phyloP scores from a whole-genome alignment of 331 rosid species.

The Rhamnella rubrinervis region DNA sequence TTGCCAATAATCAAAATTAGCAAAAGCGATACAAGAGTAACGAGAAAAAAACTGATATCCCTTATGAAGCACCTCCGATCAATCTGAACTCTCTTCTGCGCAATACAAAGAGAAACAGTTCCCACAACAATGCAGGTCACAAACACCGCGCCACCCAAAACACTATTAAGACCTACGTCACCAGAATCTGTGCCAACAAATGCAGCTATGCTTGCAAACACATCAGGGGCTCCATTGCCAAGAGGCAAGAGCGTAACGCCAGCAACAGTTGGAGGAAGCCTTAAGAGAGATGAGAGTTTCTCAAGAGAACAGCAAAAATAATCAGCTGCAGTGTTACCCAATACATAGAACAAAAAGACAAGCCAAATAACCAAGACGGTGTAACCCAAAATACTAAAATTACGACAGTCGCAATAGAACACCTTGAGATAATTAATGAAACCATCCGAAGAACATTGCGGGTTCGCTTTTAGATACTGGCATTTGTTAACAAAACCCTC shows the following conservation, averaged over 20 bases:
- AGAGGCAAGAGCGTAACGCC: neutral
- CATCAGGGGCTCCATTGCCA: neutral
- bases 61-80: neutral
- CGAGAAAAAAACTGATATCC: neutral
- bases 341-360: neutral
- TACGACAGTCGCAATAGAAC: neutral
- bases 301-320: constrained; percentile 1
- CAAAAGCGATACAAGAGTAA: neutral
- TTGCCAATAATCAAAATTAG: neutral
- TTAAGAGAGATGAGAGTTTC: neutral
- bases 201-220: neutral
- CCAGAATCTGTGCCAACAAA: neutral
- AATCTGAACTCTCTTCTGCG: neutral
- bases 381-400: neutral
- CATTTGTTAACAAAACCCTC: neutral
- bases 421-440: neutral
- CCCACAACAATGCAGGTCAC: constrained; percentile 1
- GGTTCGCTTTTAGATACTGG: neutral
- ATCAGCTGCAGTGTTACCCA: neutral
- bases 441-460: neutral
- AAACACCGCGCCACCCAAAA: neutral
- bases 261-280: neutral
- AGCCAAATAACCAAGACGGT: neutral
- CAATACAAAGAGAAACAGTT: neutral
- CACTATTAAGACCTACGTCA: neutral